Evolutionary conservation across 768 basidiomycete genomes (phyloP), one percentile per base, ranked within the genome.

Genomic region (Sistotremastrum niveocremeum): DNA sequence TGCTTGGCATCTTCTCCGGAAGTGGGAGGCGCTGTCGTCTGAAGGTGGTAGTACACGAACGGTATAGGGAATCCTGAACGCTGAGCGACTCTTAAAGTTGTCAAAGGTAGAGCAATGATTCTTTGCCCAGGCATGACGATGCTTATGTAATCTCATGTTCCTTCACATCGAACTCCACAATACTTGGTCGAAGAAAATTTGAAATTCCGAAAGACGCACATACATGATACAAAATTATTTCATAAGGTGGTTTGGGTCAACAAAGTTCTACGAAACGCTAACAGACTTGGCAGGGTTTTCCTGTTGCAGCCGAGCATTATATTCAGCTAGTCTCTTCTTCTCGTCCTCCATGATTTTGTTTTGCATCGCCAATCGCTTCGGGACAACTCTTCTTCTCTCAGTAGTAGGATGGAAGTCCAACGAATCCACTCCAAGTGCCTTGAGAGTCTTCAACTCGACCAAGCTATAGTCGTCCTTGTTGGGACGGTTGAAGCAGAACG

Each of bases 371-470:
- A 71, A 60, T 20, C 76, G 64, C 37, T 60, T 61, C 34, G 78
- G 74, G 7, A 72, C 67, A 47, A 79, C 56, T 45, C 49, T 59
- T 49, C 66, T 61, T 48, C 77, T 62, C 56, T 70, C 73, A 1
- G 69, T 69, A 10, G 70, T 67, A 29, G 66, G 62, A 52, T 59
- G 62, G 56, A 70, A 78, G 6, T 71, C 68, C 4, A 72, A 54
- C 34, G 57, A 49, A 6, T 74, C 68, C 6, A 68, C 65, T 0
- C 75, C 73, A 32, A 79, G 61, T 31, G 70, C 76, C 46, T 59
- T 64, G 39, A 80, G 50, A 33, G 77, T 80, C 65, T 76, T 77
- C 50, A 59, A 64, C 56, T 79, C 79, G 10, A 79, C 77, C 7
- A 79, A 52, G 47, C 72, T 76, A 72, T 20, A 20, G 3, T 54